Base-by-base conservation (phyloP, 768 basidiomycete species). In the Suillus discolor region DNA sequence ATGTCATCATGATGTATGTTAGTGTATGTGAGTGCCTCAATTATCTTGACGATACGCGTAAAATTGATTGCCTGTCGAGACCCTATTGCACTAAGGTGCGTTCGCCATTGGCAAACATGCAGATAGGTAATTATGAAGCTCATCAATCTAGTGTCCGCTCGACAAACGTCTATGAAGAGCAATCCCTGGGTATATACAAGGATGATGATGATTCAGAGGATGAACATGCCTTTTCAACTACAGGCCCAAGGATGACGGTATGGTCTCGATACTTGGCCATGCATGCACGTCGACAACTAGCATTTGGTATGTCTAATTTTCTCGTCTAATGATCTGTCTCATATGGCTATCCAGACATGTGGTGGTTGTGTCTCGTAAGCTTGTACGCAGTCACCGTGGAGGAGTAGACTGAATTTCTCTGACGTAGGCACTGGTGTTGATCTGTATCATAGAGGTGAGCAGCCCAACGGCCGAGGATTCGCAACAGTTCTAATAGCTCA, bases 151-250 rank as follows among this genome's bases (percentile, higher is more conserved):
- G 92, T 74, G 93, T 99, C 25, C 93, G 97, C 13, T 90, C 93
- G n/a, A 90, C 91, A 55, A 94, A 94, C 70, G 93, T 94, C 0
- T 97, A 99, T 73, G 97, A 99, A 76, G 96, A 97, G 71, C 88
- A 87, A 62, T 96, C 94, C 0, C 84, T 99, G 28, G 97, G 95
- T 3, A 79, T 96, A 54, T 96, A 89, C 71, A 78, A 80, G 18
- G 74, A 81, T 3, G 79, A 85, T 4, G 82, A 86, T 15, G 81
- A 83, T 0, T 78, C 85, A n/a, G 80, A 82, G 16, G 80, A 80
- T 2, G 83, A 85, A 61, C 64, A 66, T 2, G 77, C 79, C 13
- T 86, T 85, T 57, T 70, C 81, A 28, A 69, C 79, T 1, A 68
- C 74, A 36, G 85, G 85, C 9, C 77, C 80, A 47, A 81, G 89